Evolutionary conservation across 176 grass and related monocot species (phyloP), one percentile per base, ranked within the genome.

Genomic region (Oryza nivara): DNA sequence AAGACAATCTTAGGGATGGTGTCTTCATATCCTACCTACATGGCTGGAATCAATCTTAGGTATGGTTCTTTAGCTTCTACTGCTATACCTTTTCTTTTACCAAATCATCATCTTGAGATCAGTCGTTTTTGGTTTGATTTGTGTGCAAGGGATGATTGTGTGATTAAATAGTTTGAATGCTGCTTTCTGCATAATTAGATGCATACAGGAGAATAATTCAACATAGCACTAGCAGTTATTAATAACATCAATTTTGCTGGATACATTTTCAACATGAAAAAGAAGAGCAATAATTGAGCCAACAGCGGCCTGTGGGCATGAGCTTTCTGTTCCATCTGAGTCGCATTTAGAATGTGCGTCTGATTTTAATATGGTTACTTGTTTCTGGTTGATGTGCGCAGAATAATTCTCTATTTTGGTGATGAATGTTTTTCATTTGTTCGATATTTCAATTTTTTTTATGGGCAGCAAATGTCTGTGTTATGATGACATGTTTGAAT

Each of bases 41-140:
- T 82, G 80, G 16, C 17, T 82, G 80, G 54, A 43, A 83, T 36
- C 71, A 72, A 40, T 20, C 5, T 68, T 84, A 84, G 72, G 28
- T 75, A 75, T 9, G 72, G 3, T 19, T 40, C 20, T 13, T 13
- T 67, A 26, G 28, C 66, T 12, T 54, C 38, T 56, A 23, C 48
- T 38, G 51, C 20, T 60, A 5, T 70, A n/a, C 12, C 16, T 43
- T 65, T 25, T 11, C 14, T 3, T 65, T 5, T 69, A 36, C 6
- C 0, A 46, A 77, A 44, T 19, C 54, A 9, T 64, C 65, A 70
- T 22, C 22, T 45, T 70, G 35, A 69, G 54, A 58, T 1, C 35
- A 70, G 65, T 6, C 19, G 20, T 76, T 68, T 14, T 35, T 13
- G 3, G 74, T 54, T 67, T 38, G 44, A 67, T 67, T 23, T 68